Conservation (phyloP, 352 stramenopile species). For the Phytophthora boehmeriae region DNA sequence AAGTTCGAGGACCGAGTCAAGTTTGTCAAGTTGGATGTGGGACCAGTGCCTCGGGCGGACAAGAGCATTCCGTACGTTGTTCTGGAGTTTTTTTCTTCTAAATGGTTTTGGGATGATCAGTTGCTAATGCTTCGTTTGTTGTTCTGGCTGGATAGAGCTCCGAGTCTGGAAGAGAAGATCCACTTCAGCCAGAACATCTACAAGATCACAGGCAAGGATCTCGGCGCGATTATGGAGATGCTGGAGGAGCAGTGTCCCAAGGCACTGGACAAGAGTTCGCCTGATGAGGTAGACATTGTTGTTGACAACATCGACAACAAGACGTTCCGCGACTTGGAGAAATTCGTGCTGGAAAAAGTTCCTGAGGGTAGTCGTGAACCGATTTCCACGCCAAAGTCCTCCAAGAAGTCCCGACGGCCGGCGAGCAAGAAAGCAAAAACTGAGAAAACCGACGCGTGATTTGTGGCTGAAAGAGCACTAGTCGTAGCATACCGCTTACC, state of each 20-base stretch:
- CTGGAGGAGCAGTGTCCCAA: constrained; percentile 88
- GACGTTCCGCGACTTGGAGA: constrained; percentile 88
- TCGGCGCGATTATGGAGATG: constrained; percentile 77
- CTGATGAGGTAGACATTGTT: constrained; percentile 89
- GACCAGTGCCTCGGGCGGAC: constrained; percentile 58
- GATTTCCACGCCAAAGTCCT: constrained; percentile 66
- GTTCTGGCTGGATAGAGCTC: constrained; percentile 52
- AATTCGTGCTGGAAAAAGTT: constrained; percentile 78
- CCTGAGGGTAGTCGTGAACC: constrained; percentile 69
- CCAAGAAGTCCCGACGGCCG: constrained; percentile 53
- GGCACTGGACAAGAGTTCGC: constrained; percentile 84
- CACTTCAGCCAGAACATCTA: constrained; percentile 91
- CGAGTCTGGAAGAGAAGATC: constrained; percentile 83
- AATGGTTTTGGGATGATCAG: not conserved
- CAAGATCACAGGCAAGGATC: constrained; percentile 78
- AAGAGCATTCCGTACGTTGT: constrained; percentile 68
- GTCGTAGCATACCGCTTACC: constrained; percentile 11
- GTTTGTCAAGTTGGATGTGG: constrained; percentile 81
- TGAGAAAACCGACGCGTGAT: constrained; percentile 57
- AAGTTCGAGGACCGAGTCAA: constrained; percentile 91
- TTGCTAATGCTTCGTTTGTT: constrained; percentile 2
- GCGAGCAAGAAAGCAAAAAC: constrained; percentile 76
- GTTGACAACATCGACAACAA: constrained; percentile 89
- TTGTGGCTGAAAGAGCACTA: constrained; percentile 15
- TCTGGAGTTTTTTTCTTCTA: not conserved